These are phyloP conservation scores for Amaranthus cruentus DNA, from an alignment of 148 eudicot genomes.

Conservation along the genomic window DNA sequence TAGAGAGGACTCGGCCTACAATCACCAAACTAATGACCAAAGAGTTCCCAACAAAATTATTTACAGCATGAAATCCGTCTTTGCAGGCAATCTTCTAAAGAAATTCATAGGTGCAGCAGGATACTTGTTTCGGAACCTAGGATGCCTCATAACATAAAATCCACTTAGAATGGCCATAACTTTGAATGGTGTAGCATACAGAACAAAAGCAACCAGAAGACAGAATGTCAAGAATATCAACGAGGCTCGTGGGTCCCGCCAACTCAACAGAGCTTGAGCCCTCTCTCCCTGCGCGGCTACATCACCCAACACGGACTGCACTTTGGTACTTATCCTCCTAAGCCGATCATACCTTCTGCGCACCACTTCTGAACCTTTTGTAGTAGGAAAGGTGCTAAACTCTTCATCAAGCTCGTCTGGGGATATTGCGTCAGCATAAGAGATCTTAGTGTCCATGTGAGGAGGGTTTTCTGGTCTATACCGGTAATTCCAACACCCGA, in stretches of 20 bases:
- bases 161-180: slow-evolving; percentile 40
- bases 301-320: slow-evolving; percentile 72
- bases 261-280: slow-evolving; percentile 61
- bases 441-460: slow-evolving; percentile 65
- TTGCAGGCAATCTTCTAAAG: slow-evolving; percentile 67
- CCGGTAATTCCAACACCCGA: slow-evolving; percentile 76
- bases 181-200: slow-evolving; percentile 58
- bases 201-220: slow-evolving; percentile 51
- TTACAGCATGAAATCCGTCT: slow-evolving; percentile 73
- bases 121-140: slow-evolving; percentile 52
- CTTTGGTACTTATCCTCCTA: slow-evolving; percentile 57
- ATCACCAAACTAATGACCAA: background rate
- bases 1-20: background rate
- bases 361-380: slow-evolving; percentile 35
- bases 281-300: slow-evolving; percentile 79
- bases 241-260: slow-evolving; percentile 86
- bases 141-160: slow-evolving; percentile 71
- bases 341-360: slow-evolving; percentile 72
- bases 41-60: background rate
- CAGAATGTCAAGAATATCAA: slow-evolving; percentile 50
- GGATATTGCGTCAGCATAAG: slow-evolving; percentile 46
- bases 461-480: slow-evolving; percentile 56
- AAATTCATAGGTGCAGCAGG: slow-evolving; percentile 64
- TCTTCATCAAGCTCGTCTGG: slow-evolving; percentile 82
- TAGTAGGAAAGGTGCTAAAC: slow-evolving; percentile 66